A percentile compares a stretch with the other conserved stretches of the same genome.
Evolutionary conservation across 2,329 filamentous ascomycete species (phyloP).

Genomic region (Pseudogymnoascus sp.): DNA sequence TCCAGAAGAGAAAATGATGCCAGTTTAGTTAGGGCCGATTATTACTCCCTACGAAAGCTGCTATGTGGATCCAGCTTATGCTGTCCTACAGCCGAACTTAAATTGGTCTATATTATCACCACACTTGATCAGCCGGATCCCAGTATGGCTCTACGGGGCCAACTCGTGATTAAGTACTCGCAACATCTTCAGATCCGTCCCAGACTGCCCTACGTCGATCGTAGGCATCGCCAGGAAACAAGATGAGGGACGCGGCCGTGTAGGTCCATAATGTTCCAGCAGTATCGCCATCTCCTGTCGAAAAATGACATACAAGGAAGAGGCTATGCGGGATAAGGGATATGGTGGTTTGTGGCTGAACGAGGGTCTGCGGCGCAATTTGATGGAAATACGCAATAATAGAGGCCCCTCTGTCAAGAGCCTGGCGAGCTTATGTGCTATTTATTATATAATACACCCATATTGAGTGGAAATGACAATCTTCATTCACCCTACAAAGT

Average conservation of each 20-base stretch:
- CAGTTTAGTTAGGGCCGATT: not conserved
- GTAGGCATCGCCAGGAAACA: not conserved
- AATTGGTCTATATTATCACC: not conserved
- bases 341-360: not conserved
- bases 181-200: not conserved
- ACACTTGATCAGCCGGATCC: not conserved
- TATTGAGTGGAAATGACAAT: not conserved
- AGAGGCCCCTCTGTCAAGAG: not conserved
- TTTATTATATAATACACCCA: not conserved
- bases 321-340: not conserved
- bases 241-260: not conserved
- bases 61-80: not conserved
- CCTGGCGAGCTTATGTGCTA: not conserved
- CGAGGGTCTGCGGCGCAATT: not conserved
- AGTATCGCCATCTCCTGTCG: not conserved
- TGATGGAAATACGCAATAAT: not conserved
- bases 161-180: not conserved
- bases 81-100: not conserved
- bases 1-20: conserved; percentile 19
- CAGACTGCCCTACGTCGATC: not conserved
- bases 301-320: not conserved
- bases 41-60: no score
- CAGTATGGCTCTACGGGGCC: not conserved
- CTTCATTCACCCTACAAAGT: not conserved
- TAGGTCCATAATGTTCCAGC: not conserved